phyloP scores from a whole-genome alignment of 208 protist genomes.

The Wallacemonas sp. region DNA sequence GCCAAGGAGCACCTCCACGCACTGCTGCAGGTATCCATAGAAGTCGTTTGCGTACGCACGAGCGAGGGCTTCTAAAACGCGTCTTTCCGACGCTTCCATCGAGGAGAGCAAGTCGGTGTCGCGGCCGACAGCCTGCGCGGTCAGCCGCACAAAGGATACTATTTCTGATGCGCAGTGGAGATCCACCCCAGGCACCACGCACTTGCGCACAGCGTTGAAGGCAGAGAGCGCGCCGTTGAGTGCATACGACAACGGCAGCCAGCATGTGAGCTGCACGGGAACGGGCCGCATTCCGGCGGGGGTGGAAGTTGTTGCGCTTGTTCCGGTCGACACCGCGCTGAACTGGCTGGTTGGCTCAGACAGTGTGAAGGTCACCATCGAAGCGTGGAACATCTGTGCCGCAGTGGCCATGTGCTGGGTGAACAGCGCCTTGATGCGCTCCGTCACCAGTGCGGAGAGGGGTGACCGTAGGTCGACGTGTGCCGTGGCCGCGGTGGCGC shows the following conservation, averaged over 20 bases:
- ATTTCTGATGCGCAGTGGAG: slow-evolving; percentile 45
- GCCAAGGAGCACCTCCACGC: slow-evolving; percentile 43
- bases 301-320: background rate
- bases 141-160: slow-evolving; percentile 39
- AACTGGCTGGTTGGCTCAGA: slow-evolving; percentile 4
- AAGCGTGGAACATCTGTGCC: slow-evolving; percentile 47
- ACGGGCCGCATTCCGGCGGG: slow-evolving; percentile 8
- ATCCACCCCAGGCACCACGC: slow-evolving; percentile 58
- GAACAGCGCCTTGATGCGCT: slow-evolving; percentile 61
- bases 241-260: slow-evolving; percentile 80
- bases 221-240: slow-evolving; percentile 75
- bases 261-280: slow-evolving; percentile 50
- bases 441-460: slow-evolving; percentile 38
- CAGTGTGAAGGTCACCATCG: slow-evolving; percentile 71
- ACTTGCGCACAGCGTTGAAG: slow-evolving; percentile 79
- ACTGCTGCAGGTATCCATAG: slow-evolving; percentile 58
- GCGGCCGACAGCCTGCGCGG: slow-evolving; percentile 55
- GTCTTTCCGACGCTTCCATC: slow-evolving; percentile 52
- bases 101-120: slow-evolving; percentile 57
- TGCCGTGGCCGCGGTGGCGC: slow-evolving; percentile 32
- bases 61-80: slow-evolving; percentile 50
- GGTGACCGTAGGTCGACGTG: slow-evolving; percentile 57
- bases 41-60: slow-evolving; percentile 62
- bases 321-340: background rate
- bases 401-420: slow-evolving; percentile 57